Percentiles rank a stretch among this genome's conserved stretches.
phyloP scores from a whole-genome alignment of 108 stramenopile species.

The Skeletonema marinoi region DNA sequence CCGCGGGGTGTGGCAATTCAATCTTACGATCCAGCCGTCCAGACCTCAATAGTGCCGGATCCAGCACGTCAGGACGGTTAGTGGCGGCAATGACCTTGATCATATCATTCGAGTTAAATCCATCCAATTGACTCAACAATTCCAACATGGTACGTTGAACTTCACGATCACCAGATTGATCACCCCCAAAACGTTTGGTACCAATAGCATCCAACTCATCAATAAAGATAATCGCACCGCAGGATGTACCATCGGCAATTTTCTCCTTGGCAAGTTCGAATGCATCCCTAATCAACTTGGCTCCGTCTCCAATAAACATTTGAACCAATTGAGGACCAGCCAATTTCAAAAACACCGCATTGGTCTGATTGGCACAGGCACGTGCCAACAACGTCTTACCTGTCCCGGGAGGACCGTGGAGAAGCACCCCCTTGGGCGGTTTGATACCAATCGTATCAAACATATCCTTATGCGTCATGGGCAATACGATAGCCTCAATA shows the following conservation, averaged over 20 bases:
- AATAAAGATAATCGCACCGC: slow-evolving; percentile 96
- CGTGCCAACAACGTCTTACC: slow-evolving; percentile 99
- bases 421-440: slow-evolving; percentile 98
- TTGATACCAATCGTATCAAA: slow-evolving; percentile 98
- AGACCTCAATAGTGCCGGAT: slow-evolving; percentile 97
- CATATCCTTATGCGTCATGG: slow-evolving; percentile 99
- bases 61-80: slow-evolving; percentile 97
- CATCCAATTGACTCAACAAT: slow-evolving; percentile 97
- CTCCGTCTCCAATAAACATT: slow-evolving; percentile 99
- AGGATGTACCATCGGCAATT: slow-evolving; percentile 71
- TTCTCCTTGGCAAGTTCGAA: slow-evolving; percentile 98
- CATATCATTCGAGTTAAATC: slow-evolving; percentile 96
- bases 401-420: slow-evolving; percentile 97
- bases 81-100: slow-evolving; percentile 99
- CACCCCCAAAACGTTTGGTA: slow-evolving; percentile 98
- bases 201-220: slow-evolving; percentile 99
- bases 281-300: slow-evolving; percentile 98
- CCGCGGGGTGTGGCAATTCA: slow-evolving; percentile 97
- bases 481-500: slow-evolving; percentile 98
- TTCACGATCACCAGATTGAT: slow-evolving; percentile 98
- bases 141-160: slow-evolving; percentile 99
- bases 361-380: slow-evolving; percentile 99
- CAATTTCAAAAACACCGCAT: slow-evolving; percentile 98
- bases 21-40: slow-evolving; percentile 99
- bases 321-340: slow-evolving; percentile 99